These are phyloP conservation scores for Nevesoporus exiguus DNA, from an alignment of 768 basidiomycete species.

Conservation along the genomic window DNA sequence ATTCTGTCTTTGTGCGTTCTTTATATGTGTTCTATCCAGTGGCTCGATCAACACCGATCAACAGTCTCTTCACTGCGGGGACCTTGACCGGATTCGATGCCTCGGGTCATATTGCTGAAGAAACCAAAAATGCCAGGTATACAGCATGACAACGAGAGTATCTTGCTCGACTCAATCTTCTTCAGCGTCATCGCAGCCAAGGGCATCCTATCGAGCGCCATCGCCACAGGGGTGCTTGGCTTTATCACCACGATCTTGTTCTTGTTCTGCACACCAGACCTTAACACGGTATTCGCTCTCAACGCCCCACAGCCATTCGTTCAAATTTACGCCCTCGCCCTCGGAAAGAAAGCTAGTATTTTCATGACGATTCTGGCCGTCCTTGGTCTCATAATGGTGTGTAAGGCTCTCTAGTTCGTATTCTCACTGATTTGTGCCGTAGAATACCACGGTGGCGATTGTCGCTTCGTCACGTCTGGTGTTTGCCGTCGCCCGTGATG, in stretches of 20 bases:
- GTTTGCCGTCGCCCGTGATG: conserved; percentile 93
- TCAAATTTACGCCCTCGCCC: conserved; percentile 77
- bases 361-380: conserved; percentile 88
- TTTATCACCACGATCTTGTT: conserved; percentile 78
- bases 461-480: conserved; percentile 87
- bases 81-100: conserved; percentile 91
- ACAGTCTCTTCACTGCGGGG: conserved; percentile 83
- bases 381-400: conserved; percentile 79
- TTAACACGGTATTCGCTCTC: conserved; percentile 70
- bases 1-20: conserved; percentile 71
- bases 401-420: conserved; percentile 18
- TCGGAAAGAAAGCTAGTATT: conserved; percentile 74
- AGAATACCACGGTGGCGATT: conserved; percentile 86
- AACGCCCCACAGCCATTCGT: conserved; percentile 90
- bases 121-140: conserved; percentile 77
- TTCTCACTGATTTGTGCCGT: neutral
- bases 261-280: conserved; percentile 79
- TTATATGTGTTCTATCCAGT: neutral
- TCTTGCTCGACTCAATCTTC: neutral
- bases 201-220: conserved; percentile 75
- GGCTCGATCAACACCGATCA: conserved; percentile 36
- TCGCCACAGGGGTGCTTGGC: conserved; percentile 77
- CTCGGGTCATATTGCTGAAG: conserved; percentile 83
- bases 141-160: neutral
- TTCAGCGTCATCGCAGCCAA: conserved; percentile 70